phyloP scores from a whole-genome alignment of 495 filamentous ascomycete genomes.

The Paragyromitra xinjiangensis region DNA sequence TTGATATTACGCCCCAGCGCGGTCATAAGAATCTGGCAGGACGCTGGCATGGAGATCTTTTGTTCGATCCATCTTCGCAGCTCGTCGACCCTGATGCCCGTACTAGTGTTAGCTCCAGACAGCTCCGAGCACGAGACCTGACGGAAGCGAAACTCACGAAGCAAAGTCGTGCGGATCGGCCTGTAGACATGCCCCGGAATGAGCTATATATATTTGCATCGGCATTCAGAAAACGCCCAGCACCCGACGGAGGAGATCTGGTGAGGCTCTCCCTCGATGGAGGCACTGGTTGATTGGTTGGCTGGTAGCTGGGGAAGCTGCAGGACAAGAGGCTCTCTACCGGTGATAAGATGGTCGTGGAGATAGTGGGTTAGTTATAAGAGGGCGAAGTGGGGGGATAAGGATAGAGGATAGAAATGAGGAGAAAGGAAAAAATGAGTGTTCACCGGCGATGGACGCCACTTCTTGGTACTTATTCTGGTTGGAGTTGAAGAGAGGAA shows the following conservation, averaged over 20 bases:
- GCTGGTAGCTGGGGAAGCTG: background rate
- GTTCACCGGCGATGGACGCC: conserved; percentile 13
- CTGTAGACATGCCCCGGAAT: conserved; percentile 71
- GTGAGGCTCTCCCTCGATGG: background rate
- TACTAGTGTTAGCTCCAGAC: conserved; percentile 17
- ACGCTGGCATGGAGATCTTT: conserved; percentile 65
- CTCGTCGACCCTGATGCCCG: conserved; percentile 66
- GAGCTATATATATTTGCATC: conserved; percentile 73
- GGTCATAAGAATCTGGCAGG: conserved; percentile 77
- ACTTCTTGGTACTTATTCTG: conserved; percentile 7
- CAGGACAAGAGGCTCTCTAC: background rate
- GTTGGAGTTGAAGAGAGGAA: background rate
- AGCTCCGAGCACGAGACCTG: conserved; percentile 28
- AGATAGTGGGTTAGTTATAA: background rate
- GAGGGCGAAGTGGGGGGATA: background rate
- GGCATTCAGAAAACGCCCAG: conserved; percentile 63
- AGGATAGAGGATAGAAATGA: background rate
- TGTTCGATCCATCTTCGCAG: conserved; percentile 73
- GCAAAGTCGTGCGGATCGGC: conserved; percentile 68
- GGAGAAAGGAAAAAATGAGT: conserved; percentile 10
- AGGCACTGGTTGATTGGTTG: background rate
- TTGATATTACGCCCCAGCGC: conserved; percentile 74
- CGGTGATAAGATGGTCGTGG: background rate
- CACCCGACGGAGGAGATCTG: background rate
- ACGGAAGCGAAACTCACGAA: conserved; percentile 63